Evolutionary conservation across 2,329 filamentous ascomycete genomes (phyloP), one percentile per base, ranked within the genome.

Genomic region (Rhexocercosporidium sp.): DNA sequence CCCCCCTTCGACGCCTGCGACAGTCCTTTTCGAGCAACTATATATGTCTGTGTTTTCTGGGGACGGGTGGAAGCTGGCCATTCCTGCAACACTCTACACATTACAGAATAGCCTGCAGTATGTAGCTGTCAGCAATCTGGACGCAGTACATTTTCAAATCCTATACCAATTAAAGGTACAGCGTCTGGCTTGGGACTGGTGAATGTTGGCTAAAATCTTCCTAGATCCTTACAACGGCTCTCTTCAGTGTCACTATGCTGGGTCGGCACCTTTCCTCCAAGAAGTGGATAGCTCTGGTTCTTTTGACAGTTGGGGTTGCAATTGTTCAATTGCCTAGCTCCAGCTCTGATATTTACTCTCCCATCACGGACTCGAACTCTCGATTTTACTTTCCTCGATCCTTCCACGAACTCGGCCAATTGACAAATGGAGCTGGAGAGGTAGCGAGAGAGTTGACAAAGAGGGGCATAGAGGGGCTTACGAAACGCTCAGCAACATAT

Each of bases 101-200:
- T 78, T 97, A 31, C 93, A 97, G 75, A 98, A 97, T 76, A 92
- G 92, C n/a, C 82, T 98, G 63, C 93, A 97, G 78, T 99, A 97
- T 76, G 87, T 96, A 62, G 95, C 93, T 1, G 88, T 97, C 12
- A 93, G 92, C 69, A 97, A 98, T 73, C 80, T 98, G 74, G 93
- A 97, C 75, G 92, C 95, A 0, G 93, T 96, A 4, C 94, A 95
- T 63, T 98, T 97, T 77, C 94, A 97, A 79, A 90, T 97, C 67
- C 88, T 96, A 29, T 97, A 96, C 78, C 95, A 99, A 80, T 84
- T 98, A 66, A 97, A 97, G 83, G 86, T 87, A 75, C n/a, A 78
- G 8, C 18, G n/a, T 51, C 31, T 25, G 34, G 11, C 12, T 16
- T 11, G 16, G 37, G 20, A 57, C 18, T 27, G 18, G 12, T 1